These are phyloP conservation scores for Magnusiomyces tetraspermus DNA, from an alignment of 1,139 yeast species.

Conservation along the genomic window DNA sequence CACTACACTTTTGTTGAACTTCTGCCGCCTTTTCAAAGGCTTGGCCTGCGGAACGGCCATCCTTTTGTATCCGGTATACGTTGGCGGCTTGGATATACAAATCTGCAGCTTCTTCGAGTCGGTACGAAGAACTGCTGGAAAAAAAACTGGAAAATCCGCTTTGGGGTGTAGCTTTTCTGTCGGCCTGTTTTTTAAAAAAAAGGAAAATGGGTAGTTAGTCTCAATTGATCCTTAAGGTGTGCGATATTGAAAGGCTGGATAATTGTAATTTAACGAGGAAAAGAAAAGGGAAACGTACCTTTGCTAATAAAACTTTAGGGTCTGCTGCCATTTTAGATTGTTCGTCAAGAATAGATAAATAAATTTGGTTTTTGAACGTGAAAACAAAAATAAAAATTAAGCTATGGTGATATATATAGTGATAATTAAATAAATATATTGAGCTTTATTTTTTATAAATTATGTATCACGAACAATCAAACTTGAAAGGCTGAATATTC, in stretches of 20 bases:
- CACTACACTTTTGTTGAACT: slow-evolving; percentile 62
- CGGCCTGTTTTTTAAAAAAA: slow-evolving; percentile 39
- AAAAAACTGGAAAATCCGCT: slow-evolving; percentile 61
- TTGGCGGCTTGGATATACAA: slow-evolving; percentile 87
- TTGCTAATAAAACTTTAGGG: slow-evolving; percentile 26
- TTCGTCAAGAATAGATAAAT: not conserved
- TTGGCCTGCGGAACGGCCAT: slow-evolving; percentile 55
- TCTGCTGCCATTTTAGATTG: slow-evolving; percentile 18
- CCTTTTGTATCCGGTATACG: slow-evolving; percentile 66
- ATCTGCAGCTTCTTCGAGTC: slow-evolving; percentile 88
- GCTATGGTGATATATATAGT: too few relatives aligned
- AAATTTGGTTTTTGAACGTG: too few relatives aligned
- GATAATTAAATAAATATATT: too few relatives aligned
- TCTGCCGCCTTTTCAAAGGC: slow-evolving; percentile 81
- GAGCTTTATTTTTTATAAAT: too few relatives aligned
- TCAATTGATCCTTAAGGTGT: not conserved
- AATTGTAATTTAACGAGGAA: too few relatives aligned
- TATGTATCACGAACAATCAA: too few relatives aligned
- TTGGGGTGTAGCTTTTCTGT: slow-evolving; percentile 58
- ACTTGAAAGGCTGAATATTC: too few relatives aligned
- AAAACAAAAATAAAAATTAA: too few relatives aligned
- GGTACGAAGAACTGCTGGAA: slow-evolving; percentile 55
- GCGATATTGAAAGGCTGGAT: too few relatives aligned
- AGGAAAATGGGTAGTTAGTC: not conserved
- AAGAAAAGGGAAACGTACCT: too few relatives aligned